These are phyloP conservation scores for Arabidopsis hybrid DNA, from an alignment of 441 rosid species.

Conservation along the genomic window DNA sequence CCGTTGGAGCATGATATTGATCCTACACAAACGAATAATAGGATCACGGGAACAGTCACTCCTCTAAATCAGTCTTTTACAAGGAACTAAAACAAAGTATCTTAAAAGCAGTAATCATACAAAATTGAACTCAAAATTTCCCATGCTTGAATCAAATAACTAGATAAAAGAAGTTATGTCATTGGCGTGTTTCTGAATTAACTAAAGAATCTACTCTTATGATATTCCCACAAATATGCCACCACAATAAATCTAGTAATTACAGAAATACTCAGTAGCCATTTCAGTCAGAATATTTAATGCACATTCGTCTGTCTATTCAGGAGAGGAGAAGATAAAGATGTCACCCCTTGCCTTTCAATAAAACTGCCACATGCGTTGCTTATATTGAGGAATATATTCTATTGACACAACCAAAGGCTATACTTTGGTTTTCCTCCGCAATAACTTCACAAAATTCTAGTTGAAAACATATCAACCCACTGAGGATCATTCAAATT, in stretches of 20 bases:
- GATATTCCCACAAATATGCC: not conserved
- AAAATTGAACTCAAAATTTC: not conserved
- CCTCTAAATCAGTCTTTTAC: not conserved
- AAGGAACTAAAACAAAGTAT: not conserved
- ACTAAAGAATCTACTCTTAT: constrained; percentile 14
- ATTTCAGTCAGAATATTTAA: constrained; percentile 5
- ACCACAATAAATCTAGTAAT: not conserved
- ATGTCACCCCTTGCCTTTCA: not conserved
- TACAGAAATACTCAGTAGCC: not conserved
- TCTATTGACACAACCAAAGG: constrained; percentile 10
- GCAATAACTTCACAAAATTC: not conserved
- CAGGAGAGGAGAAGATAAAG: constrained; percentile 19
- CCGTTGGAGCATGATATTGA: constrained; percentile 86
- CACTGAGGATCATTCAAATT: constrained; percentile 2
- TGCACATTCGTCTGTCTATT: not conserved
- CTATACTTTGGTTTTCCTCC: constrained; percentile 1
- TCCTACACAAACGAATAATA: constrained; percentile 56
- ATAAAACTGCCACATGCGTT: not conserved
- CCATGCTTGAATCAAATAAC: not conserved
- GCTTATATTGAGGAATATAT: not conserved
- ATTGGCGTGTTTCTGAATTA: constrained; percentile 9
- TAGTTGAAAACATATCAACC: constrained; percentile 8
- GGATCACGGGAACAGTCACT: not conserved
- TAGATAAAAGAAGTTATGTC: not conserved
- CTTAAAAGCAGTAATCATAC: not conserved